Evolutionary conservation across 345 rosid species (phyloP), one percentile per base, ranked within the genome.

Genomic region (Citrus mangshanensis): DNA sequence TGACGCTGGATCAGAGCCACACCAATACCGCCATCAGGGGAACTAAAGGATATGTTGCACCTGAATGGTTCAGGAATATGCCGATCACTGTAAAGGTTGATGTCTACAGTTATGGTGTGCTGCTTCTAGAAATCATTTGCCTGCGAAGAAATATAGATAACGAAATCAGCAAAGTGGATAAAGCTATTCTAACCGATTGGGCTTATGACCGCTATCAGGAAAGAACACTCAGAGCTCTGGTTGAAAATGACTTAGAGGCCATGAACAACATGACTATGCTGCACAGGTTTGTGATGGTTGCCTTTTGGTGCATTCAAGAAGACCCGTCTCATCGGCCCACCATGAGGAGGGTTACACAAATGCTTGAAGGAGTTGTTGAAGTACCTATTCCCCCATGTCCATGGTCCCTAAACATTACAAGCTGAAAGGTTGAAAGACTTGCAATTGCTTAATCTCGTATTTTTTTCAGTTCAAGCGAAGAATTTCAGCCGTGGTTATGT

Each of bases 221-320:
- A 77, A 78, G 77, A 74, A 72, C 25, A 69, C 35, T 86, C 70
- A 34, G 77, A 77, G 66, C 80, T 77, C 58, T 86, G 75, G 73
- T 83, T 75, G 71, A 81, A 72, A 78, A 67, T 30, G 85, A 81
- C n/a, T 9, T 35, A 25, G 79, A 79, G 38, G 79, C 74, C 62
- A 77, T 54, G 34, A 58, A 3, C 24, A 71, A 19, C 71, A 79
- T 38, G 80, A 72, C 35, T 64, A 65, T 3, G 75, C 55, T 55
- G 74, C 79, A 27, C 37, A 82, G 72, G 55, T 82, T 40, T 62
- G 56, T 85, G 21, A 87, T 81, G 83, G 87, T 82, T 75, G 86
- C 87, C 30, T 60, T 87, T 49, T 87, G 89, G 89, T 87, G 89
- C 46, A 87, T 87, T 25, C 89, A 85, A 76, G 91, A 85, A 62